Evolutionary conservation across 2,329 filamentous ascomycete species (phyloP).

Genomic region (Aspergillus ochraceoroseus): DNA sequence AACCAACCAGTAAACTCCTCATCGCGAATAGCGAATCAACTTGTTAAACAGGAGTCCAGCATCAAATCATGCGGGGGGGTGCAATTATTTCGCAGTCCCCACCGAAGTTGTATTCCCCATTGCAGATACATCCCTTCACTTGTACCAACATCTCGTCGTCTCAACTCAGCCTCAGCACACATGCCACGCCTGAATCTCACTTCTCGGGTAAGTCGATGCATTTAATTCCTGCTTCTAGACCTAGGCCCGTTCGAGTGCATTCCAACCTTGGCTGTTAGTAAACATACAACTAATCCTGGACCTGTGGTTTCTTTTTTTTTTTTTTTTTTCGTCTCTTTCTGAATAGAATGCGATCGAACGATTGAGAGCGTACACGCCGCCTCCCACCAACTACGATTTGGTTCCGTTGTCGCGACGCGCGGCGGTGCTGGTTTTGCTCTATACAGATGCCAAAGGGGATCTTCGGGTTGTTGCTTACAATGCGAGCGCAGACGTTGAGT

Average conservation of each 20-base stretch:
- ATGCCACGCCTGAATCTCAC: slow-evolving; percentile 27
- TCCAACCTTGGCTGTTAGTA: neutral
- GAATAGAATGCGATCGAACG: slow-evolving; percentile 52
- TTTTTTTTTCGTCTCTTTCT: no score
- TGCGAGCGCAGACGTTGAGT: slow-evolving; percentile 55
- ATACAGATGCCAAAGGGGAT: slow-evolving; percentile 76
- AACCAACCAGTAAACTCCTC: no score
- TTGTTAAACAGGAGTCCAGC: no score
- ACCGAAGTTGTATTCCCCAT: no score
- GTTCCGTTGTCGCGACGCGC: slow-evolving; percentile 64
- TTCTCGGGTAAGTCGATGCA: slow-evolving; percentile 26
- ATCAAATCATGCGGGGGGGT: no score
- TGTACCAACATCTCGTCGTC: slow-evolving; percentile 1
- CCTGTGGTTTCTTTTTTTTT: no score
- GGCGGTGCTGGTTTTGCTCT: slow-evolving; percentile 81
- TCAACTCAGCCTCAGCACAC: neutral
- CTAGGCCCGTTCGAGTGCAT: no score
- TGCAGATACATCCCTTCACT: no score
- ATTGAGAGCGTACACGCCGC: slow-evolving; percentile 53
- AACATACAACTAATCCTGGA: neutral
- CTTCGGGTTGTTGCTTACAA: slow-evolving; percentile 62
- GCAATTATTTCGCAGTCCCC: no score
- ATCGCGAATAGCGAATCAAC: no score
- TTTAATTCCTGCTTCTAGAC: slow-evolving; percentile 3
- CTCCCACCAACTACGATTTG: slow-evolving; percentile 53